phyloP scores from a whole-genome alignment of 2,329 filamentous ascomycete species.

The Acrocalymma vagum region DNA sequence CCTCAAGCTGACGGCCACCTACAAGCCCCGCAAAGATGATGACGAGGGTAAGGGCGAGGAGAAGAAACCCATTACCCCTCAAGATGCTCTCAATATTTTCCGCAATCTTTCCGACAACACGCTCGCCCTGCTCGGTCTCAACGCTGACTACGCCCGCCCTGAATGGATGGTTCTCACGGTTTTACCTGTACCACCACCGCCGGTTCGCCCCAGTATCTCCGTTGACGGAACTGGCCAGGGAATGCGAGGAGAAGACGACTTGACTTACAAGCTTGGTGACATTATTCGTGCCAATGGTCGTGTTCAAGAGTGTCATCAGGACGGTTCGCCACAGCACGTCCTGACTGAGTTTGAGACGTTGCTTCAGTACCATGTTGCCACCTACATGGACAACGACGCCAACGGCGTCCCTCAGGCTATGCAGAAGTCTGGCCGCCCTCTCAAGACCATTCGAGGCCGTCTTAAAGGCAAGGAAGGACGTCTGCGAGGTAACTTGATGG shows the following conservation, averaged over 20 bases:
- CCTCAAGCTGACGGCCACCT: slow-evolving; percentile 80
- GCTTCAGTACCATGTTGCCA: slow-evolving; percentile 97
- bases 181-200: slow-evolving; percentile 91
- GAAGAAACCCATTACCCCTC: slow-evolving; percentile 82
- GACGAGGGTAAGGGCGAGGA: slow-evolving; percentile 74
- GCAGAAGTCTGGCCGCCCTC: slow-evolving; percentile 95
- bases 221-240: slow-evolving; percentile 94
- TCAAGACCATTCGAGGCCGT: slow-evolving; percentile 95
- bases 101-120: slow-evolving; percentile 84
- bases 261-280: slow-evolving; percentile 98
- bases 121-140: slow-evolving; percentile 86
- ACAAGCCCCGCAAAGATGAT: slow-evolving; percentile 74
- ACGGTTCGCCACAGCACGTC: slow-evolving; percentile 92
- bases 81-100: slow-evolving; percentile 86
- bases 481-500: slow-evolving; percentile 98
- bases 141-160: slow-evolving; percentile 91
- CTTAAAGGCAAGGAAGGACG: slow-evolving; percentile 99
- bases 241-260: slow-evolving; percentile 94
- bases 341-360: slow-evolving; percentile 89
- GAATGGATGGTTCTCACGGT: slow-evolving; percentile 99
- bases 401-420: slow-evolving; percentile 92
- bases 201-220: slow-evolving; percentile 95
- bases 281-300: slow-evolving; percentile 98
- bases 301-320: slow-evolving; percentile 87
- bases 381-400: slow-evolving; percentile 99